Evolutionary conservation across 352 stramenopile species (phyloP).

Genomic region (Pythium rishiriense): DNA sequence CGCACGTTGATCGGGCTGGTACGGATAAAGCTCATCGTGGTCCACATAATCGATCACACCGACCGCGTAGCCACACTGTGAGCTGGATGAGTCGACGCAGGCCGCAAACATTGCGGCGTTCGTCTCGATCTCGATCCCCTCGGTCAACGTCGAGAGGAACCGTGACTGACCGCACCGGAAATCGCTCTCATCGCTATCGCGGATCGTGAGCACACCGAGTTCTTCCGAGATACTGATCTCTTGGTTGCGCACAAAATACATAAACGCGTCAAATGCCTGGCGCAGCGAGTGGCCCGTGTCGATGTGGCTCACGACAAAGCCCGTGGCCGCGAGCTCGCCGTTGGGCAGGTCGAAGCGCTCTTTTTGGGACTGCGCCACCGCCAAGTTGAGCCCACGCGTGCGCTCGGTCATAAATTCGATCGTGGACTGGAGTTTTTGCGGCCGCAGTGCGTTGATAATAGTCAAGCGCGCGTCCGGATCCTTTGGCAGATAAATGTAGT

Average conservation of each 20-base stretch:
- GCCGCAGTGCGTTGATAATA: background rate
- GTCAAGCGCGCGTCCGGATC: background rate
- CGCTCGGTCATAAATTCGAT: conserved; percentile 10
- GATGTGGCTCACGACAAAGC: conserved; percentile 4
- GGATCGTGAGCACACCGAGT: conserved; percentile 22
- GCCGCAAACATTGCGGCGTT: conserved; percentile 22
- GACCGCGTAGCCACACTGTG: background rate
- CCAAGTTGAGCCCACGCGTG: conserved; percentile 10
- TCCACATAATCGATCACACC: conserved; percentile 16
- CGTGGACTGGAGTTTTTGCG: conserved; percentile 1
- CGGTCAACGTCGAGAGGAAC: conserved; percentile 9
- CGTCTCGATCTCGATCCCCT: conserved; percentile 21
- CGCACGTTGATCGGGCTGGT: background rate
- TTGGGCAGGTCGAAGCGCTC: conserved; percentile 5
- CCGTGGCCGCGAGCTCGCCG: conserved; percentile 6
- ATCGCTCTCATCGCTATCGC: conserved; percentile 16
- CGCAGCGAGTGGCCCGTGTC: background rate
- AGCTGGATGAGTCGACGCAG: background rate
- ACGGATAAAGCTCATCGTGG: conserved; percentile 18
- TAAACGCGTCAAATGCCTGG: conserved; percentile 18
- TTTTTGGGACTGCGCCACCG: background rate
- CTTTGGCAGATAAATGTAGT: conserved; percentile 12
- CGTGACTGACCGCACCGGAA: conserved; percentile 1
- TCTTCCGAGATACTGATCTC: conserved; percentile 27
- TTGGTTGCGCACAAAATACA: conserved; percentile 15